These are phyloP conservation scores for Capronia americana DNA, from an alignment of 2,329 filamentous ascomycete species.

Conservation along the genomic window DNA sequence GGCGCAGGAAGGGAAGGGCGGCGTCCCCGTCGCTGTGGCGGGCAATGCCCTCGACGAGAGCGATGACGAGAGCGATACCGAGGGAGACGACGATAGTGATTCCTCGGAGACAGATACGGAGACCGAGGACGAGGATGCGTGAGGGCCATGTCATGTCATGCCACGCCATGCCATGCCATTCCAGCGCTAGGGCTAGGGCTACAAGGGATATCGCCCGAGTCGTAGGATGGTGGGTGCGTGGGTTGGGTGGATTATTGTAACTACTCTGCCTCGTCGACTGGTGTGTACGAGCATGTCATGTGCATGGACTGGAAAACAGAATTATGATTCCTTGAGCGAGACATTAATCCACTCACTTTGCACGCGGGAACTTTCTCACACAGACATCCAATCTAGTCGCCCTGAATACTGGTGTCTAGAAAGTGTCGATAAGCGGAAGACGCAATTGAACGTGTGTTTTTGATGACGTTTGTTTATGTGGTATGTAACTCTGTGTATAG, in stretches of 20 bases:
- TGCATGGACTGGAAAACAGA: background rate
- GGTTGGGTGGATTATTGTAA: background rate
- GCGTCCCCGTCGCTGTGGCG: conserved; percentile 58
- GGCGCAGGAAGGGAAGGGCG: conserved; percentile 63
- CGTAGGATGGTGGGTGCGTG: background rate
- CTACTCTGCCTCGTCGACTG: background rate
- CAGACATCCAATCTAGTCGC: no score
- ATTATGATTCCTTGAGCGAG: background rate
- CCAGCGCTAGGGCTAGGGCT: no score
- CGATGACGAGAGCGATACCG: conserved; percentile 67
- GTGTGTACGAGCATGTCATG: background rate
- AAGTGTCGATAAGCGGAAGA: background rate
- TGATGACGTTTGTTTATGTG: background rate
- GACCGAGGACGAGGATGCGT: conserved; percentile 71
- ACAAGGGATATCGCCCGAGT: background rate
- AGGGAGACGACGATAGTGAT: conserved; percentile 66
- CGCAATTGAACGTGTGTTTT: background rate
- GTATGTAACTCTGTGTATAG: background rate
- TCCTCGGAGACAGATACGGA: conserved; percentile 69
- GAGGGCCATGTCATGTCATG: background rate
- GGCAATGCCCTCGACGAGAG: conserved; percentile 64
- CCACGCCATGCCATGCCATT: background rate
- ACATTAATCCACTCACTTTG: background rate
- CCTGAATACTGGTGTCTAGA: background rate
- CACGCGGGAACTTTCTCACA: background rate